A percentile compares a stretch with the other conserved stretches of the same genome.
phyloP scores from a whole-genome alignment of 2,329 filamentous ascomycete genomes.

The Rugonectria rugulosa region DNA sequence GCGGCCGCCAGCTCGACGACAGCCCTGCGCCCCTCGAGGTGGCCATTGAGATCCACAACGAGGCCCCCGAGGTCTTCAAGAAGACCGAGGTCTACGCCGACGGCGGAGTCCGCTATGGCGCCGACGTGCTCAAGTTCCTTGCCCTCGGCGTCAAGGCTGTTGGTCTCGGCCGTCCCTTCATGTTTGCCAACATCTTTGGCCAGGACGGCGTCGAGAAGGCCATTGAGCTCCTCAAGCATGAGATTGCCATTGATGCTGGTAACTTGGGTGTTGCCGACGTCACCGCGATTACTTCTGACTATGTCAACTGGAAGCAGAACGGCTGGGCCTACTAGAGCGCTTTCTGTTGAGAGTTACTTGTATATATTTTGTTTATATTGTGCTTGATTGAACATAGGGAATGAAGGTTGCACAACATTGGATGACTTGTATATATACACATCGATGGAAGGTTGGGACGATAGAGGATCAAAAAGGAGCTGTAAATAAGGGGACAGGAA shows the following conservation, averaged over 20 bases:
- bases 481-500: too few species aligned
- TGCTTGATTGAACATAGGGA: constrained; percentile 1
- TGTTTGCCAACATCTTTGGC: constrained; percentile 62
- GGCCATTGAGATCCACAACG: constrained; percentile 48
- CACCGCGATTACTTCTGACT: constrained; percentile 43
- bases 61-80: constrained; percentile 48
- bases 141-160: constrained; percentile 53
- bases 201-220: constrained; percentile 55
- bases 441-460: too few species aligned
- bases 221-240: constrained; percentile 55
- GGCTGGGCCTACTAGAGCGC: constrained; percentile 33
- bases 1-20: constrained; percentile 52
- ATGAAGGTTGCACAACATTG: neutral
- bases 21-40: constrained; percentile 48
- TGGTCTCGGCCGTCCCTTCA: constrained; percentile 58
- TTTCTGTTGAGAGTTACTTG: constrained; percentile 1
- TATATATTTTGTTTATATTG: constrained; percentile 25
- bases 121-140: constrained; percentile 53
- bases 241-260: constrained; percentile 54
- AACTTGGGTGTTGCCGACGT: constrained; percentile 52
- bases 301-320: constrained; percentile 38
- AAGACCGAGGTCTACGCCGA: constrained; percentile 50
- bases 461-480: too few species aligned
- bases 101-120: constrained; percentile 53
- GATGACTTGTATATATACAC: neutral